Conservation (phyloP, 176 grass and related monocot species). For the Triticum turgidum region DNA sequence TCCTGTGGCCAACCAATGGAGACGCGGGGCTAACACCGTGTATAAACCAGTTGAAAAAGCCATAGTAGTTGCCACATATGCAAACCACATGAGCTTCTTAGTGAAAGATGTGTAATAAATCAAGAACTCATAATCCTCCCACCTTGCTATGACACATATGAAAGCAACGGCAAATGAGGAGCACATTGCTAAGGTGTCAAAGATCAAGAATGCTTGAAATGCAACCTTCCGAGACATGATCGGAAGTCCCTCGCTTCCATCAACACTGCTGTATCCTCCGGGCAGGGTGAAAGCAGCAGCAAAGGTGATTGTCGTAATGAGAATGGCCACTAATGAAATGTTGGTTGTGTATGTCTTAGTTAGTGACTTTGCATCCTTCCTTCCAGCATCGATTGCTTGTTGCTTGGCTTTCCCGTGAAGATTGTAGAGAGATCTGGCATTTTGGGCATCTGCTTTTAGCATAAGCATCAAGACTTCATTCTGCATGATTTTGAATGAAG, state of each 20-base stretch:
- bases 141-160: neutral
- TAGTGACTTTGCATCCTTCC: neutral
- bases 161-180: neutral
- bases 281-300: neutral
- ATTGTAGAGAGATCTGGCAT: neutral
- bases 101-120: slow-evolving; percentile 7
- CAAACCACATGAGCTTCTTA: slow-evolving; percentile 21
- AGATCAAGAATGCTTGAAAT: neutral
- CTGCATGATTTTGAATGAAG: too few relatives aligned
- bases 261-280: neutral
- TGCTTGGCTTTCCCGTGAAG: neutral
- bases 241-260: neutral
- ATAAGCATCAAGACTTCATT: too few relatives aligned
- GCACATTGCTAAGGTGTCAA: neutral
- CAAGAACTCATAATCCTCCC: neutral
- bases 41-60: slow-evolving; percentile 1
- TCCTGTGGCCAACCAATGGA: neutral
- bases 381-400: neutral
- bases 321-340: neutral
- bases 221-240: neutral
- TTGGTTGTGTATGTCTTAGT: neutral
- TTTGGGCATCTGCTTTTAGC: too few relatives aligned
- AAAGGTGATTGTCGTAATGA: neutral
- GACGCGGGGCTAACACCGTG: neutral
- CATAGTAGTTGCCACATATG: neutral